Evolutionary conservation across 1,284 basidiomycete genomes (phyloP).

Genomic region (Lignosus rhinocerotis): DNA sequence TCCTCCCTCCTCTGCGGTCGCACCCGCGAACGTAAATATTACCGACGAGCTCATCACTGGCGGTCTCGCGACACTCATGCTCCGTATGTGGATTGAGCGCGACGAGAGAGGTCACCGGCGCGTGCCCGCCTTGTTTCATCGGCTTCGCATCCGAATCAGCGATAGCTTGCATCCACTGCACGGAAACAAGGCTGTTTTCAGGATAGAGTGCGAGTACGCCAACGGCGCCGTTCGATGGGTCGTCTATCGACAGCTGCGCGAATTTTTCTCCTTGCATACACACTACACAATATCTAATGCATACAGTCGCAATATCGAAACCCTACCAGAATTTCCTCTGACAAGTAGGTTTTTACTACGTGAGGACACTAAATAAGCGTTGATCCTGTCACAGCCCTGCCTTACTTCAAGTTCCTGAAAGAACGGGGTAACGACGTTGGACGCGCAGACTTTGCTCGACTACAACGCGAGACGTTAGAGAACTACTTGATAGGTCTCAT

Average conservation of each 20-base stretch:
- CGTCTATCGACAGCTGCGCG: constrained; percentile 91
- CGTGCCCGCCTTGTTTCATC: constrained; percentile 86
- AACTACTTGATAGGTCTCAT: constrained; percentile 90
- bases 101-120: constrained; percentile 87
- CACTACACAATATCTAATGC: constrained; percentile 91
- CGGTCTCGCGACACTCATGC: constrained; percentile 79
- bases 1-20: constrained; percentile 46
- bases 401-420: constrained; percentile 85
- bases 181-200: constrained; percentile 80
- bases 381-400: constrained; percentile 56
- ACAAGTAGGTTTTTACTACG: constrained; percentile 58
- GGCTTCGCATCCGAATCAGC: constrained; percentile 81
- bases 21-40: constrained; percentile 65
- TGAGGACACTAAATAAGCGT: neutral
- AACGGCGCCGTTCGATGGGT: constrained; percentile 96
- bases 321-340: constrained; percentile 90
- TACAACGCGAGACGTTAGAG: constrained; percentile 83
- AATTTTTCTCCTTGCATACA: constrained; percentile 89
- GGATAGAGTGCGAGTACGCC: constrained; percentile 96
- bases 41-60: constrained; percentile 85
- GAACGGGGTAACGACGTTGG: constrained; percentile 54
- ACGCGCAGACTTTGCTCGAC: constrained; percentile 74
- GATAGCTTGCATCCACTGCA: constrained; percentile 85
- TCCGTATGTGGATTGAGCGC: constrained; percentile 89
- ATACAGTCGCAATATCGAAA: constrained; percentile 68